Percentiles rank a stretch among this genome's conserved stretches.
Evolutionary conservation across 2,329 filamentous ascomycete genomes (phyloP).

Genomic region (Venturia nashicola): DNA sequence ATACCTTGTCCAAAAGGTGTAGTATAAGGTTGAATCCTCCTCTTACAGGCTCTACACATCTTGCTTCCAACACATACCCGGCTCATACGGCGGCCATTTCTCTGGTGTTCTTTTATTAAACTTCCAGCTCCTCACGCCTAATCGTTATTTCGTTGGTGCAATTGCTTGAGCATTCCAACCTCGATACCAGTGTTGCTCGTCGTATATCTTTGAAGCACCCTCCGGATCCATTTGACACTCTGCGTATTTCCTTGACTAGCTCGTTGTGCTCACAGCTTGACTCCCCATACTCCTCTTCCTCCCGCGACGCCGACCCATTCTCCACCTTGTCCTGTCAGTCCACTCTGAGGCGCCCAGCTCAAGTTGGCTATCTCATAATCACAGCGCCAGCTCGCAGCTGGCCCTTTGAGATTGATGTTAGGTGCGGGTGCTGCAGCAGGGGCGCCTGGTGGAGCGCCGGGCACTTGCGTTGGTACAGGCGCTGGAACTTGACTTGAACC

Average conservation of each 20-base stretch:
- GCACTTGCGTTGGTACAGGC: slow-evolving; percentile 16
- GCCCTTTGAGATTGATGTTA: slow-evolving; percentile 43
- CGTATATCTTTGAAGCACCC: not conserved
- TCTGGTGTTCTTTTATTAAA: not conserved
- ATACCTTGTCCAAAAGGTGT: not conserved
- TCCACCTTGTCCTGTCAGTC: slow-evolving; percentile 54
- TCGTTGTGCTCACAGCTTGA: slow-evolving; percentile 32
- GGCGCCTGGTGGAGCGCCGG: not conserved
- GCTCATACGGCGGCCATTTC: not conserved
- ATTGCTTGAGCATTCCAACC: not conserved
- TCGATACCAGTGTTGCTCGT: not conserved
- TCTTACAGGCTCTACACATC: not conserved
- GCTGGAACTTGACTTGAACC: slow-evolving; percentile 20
- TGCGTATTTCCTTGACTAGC: not conserved
- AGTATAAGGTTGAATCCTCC: not conserved
- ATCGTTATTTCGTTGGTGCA: not conserved
- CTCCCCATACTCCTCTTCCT: slow-evolving; percentile 71
- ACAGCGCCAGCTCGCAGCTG: slow-evolving; percentile 69
- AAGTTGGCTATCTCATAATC: slow-evolving; percentile 81
- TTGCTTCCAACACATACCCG: not conserved
- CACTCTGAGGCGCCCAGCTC: slow-evolving; percentile 66
- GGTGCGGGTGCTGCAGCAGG: slow-evolving; percentile 1
- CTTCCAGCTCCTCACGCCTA: not conserved
- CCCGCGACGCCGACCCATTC: slow-evolving; percentile 79
- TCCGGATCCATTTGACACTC: not conserved